Evolutionary conservation across 208 protist species (phyloP).

Genomic region (Novymonas esmeraldas): DNA sequence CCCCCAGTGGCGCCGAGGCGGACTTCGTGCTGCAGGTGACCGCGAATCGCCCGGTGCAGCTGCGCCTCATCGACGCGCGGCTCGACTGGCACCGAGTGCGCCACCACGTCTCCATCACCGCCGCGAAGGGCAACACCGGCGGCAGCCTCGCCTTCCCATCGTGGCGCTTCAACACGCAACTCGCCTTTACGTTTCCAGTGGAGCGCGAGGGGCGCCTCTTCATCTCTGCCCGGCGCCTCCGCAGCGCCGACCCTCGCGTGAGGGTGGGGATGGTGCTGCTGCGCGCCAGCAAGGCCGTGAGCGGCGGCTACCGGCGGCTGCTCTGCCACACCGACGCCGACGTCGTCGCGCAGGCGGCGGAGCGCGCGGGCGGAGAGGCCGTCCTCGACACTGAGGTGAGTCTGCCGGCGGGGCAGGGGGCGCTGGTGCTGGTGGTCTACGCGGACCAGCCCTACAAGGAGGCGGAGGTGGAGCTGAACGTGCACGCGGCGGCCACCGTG

Average conservation of each 20-base stretch:
- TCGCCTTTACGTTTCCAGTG: conserved; percentile 69
- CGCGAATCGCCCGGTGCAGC: conserved; percentile 58
- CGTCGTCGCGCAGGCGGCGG: conserved; percentile 52
- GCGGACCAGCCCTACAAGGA: conserved; percentile 77
- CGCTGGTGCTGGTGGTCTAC: conserved; percentile 78
- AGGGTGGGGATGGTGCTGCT: conserved; percentile 78
- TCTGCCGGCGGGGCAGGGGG: conserved; percentile 22
- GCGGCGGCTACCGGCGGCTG: conserved; percentile 59
- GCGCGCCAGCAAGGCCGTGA: conserved; percentile 30
- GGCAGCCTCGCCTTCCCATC: conserved; percentile 72
- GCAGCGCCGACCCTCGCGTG: conserved; percentile 41
- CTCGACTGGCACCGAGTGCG: conserved; percentile 73
- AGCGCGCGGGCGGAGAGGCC: conserved; percentile 33
- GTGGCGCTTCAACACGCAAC: conserved; percentile 90
- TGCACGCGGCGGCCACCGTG: conserved; percentile 62
- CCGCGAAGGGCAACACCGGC: conserved; percentile 63
- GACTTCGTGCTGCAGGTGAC: conserved; percentile 65
- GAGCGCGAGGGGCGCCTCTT: conserved; percentile 73
- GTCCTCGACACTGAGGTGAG: conserved; percentile 59
- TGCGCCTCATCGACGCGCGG: conserved; percentile 58
- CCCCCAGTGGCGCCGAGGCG: conserved; percentile 16
- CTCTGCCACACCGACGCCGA: conserved; percentile 50
- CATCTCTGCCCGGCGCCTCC: conserved; percentile 51
- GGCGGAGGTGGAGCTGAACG: conserved; percentile 58
- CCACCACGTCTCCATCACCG: conserved; percentile 39